These are phyloP conservation scores for Nakazawaea laoshanensis DNA, from an alignment of 805 yeast genomes.

Conservation along the genomic window DNA sequence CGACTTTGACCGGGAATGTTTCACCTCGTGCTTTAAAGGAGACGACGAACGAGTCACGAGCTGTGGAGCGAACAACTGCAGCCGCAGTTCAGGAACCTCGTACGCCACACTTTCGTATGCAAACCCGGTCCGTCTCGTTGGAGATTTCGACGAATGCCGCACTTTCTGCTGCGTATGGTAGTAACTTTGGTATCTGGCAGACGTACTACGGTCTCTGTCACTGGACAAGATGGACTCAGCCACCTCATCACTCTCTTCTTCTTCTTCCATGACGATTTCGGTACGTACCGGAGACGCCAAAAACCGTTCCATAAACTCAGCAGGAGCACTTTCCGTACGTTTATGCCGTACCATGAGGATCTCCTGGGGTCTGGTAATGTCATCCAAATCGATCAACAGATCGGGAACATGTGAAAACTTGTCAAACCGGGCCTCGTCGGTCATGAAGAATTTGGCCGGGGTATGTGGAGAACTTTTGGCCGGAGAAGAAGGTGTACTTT, in stretches of 20 bases:
- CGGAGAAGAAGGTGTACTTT: constrained; percentile 1
- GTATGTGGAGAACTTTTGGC: background rate
- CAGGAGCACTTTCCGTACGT: constrained; percentile 11
- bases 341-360: constrained; percentile 3
- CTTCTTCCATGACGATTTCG: constrained; percentile 9
- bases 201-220: constrained; percentile 7
- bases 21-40: constrained; percentile 7
- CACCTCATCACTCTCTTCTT: constrained; percentile 8
- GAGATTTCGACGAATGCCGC: constrained; percentile 4
- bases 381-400: constrained; percentile 25
- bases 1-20: constrained; percentile 5
- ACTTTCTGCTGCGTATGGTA: constrained; percentile 19
- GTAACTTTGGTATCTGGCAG: constrained; percentile 21
- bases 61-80: too few species aligned
- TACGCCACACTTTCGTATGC: constrained; percentile 23
- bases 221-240: constrained; percentile 2
- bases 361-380: constrained; percentile 6
- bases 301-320: constrained; percentile 6
- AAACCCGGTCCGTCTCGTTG: constrained; percentile 16
- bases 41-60: constrained; percentile 8
- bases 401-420: constrained; percentile 20
- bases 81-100: constrained; percentile 21
- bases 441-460: constrained; percentile 19
- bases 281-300: constrained; percentile 10
- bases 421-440: constrained; percentile 22